Base-by-base conservation (phyloP, 1,284 basidiomycete genomes). In the Ganoderma leucocontextum region DNA sequence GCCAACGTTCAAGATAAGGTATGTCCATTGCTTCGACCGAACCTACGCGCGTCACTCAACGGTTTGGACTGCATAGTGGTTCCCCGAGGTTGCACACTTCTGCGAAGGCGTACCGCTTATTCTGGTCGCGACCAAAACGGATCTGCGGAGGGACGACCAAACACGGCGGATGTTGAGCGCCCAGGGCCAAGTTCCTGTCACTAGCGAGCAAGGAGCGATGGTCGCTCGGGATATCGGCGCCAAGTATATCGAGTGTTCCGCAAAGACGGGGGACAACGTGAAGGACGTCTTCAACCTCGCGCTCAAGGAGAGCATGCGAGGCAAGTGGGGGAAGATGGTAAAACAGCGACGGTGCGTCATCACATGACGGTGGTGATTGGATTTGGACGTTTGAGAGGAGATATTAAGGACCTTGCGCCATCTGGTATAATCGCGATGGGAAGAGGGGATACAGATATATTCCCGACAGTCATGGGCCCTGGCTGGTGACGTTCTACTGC, bases 11-110 rank as follows among this genome's bases (percentile, higher is more conserved):
- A 95, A 79, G 97, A 98, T 82, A 95, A 96, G 86, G 93, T 92
- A 66, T 68, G 86, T 68, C 49, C 55, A 22, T 41, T 29, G 17
- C 57, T 22, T 57, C 25, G 19, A 42, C 47, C 33, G 53, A 41
- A 15, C 17, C 38, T 10, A n/a, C 9, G 2, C 58, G 25, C 44
- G 10, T 10, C 52, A 33, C 61, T 57, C 12, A 44, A 64, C 25
- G 12, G 33, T 22, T 19, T 22, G 57, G 22, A 25, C 9, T 49
- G 10, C 66, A 17, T 55, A 97, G 95, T 99, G 97, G 97, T 95
- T 92, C 81, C 96, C 97, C 36, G 97, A 99, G 82, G 95, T 99
- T 68, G 92, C 95, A 49, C 98, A 99, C 81, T 99, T 99, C 78
- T 98, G 96, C 84, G 95, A 97, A 78, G 91, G 90, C 73, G 95